Base-by-base conservation (phyloP, 768 basidiomycete species). In the Cystobasidium tubakii region DNA sequence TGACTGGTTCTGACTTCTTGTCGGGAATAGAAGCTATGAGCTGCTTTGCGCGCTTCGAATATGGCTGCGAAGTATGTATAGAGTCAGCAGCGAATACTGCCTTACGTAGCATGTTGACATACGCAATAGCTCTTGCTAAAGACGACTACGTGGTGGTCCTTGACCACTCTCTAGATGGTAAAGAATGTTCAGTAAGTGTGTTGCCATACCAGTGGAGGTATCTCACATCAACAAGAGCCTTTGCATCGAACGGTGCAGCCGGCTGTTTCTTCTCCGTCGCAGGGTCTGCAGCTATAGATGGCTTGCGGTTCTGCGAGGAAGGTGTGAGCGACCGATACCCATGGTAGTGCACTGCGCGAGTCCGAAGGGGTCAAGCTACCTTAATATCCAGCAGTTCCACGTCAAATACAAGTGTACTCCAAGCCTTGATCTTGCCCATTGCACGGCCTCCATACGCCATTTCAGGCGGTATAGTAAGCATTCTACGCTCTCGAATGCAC, bases 371-470 rank as follows among this genome's bases (percentile, higher is more conserved):
- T n/a, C n/a, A 50, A 36, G 31, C 21, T 43, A 74, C 73, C 79
- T 82, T 82, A 77, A 83, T 82, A 12, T 80, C 80, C 9, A 83
- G 74, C 3, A 82, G 76, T 69, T 82, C 82, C 13, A 83, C 82
- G 43, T 83, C 82, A 75, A 83, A 83, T 0, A 81, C 75, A 10
- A 83, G 75, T 1, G 79, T 80, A 7, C 80, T 78, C 10, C 75
- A 70, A 31, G 80, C 79, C n/a, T 82, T 82, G 53, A 83, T 83
- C 34, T 81, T 80, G n/a, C 81, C 81, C 21, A 81, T 81, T 57
- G 81, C 81, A 25, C 82, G 82, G 53, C 81, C 78, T 19, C 71
- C 73, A 25, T 76, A 62, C 17, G 67, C 57, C 23, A 57, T 42
- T 17, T 55, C 64, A 1, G 65, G 60, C 29, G 64, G 67, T 43